phyloP scores from a whole-genome alignment of 306 rosid genomes.

The Adenanthera pavonina region DNA sequence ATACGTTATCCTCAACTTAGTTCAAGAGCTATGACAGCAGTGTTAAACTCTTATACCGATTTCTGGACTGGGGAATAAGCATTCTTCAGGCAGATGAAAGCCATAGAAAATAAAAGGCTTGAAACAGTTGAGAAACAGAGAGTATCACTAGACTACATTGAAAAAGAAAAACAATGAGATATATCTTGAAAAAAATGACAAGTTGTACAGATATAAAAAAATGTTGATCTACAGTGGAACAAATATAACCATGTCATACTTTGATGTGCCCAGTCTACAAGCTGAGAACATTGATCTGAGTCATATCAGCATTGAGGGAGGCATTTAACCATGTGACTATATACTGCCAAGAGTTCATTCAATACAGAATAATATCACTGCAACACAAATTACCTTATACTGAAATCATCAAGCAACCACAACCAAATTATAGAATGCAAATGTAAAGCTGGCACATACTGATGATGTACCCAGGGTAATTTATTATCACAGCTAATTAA shows the following conservation, averaged over 20 bases:
- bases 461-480: background rate
- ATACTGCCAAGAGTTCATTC: background rate
- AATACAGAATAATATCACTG: background rate
- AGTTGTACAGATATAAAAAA: background rate
- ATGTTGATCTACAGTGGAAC: background rate
- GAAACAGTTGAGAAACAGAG: slow-evolving; percentile 4
- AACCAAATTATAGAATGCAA: background rate
- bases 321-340: background rate
- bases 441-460: background rate
- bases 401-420: background rate
- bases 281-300: background rate
- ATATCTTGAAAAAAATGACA: background rate
- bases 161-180: background rate
- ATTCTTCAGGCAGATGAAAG: background rate
- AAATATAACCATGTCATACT: background rate
- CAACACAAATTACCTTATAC: background rate
- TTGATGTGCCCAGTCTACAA: background rate
- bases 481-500: background rate
- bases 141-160: background rate
- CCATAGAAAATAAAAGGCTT: background rate
- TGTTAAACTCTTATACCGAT: background rate
- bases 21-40: background rate
- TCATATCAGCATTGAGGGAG: background rate
- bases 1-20: background rate
- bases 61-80: background rate